A percentile compares a stretch with the other conserved stretches of the same genome.
These are phyloP conservation scores for Rhodotorula sp. DNA, from an alignment of 1,284 basidiomycete species.

Conservation along the genomic window DNA sequence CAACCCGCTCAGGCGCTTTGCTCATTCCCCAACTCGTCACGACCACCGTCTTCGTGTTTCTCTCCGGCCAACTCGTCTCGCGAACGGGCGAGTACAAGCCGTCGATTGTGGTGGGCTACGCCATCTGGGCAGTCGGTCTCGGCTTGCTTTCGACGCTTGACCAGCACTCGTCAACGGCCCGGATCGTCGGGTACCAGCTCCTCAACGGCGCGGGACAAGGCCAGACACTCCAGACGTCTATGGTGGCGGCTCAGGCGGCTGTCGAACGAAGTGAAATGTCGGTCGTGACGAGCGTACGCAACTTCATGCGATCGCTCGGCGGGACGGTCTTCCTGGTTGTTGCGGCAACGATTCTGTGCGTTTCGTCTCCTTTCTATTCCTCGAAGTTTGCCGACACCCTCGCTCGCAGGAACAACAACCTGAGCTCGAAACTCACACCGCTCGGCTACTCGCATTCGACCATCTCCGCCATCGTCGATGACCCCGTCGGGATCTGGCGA, in stretches of 20 bases:
- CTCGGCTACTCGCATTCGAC: constrained; percentile 49
- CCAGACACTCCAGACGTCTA: constrained; percentile 54
- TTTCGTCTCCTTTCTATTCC: not conserved
- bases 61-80: constrained; percentile 54
- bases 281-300: constrained; percentile 67
- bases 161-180: constrained; percentile 55
- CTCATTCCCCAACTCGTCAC: constrained; percentile 64
- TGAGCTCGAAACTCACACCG: constrained; percentile 53
- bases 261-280: constrained; percentile 66
- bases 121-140: constrained; percentile 66
- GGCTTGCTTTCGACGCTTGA: constrained; percentile 66
- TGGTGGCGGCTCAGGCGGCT: constrained; percentile 67
- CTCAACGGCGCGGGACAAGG: constrained; percentile 68
- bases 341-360: constrained; percentile 55
- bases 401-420: constrained; percentile 57
- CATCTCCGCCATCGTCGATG: constrained; percentile 51
- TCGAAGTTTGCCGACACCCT: not conserved
- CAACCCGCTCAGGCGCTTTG: constrained; percentile 63
- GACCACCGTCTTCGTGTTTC: constrained; percentile 41
- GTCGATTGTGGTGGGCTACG: constrained; percentile 66
- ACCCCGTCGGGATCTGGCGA: constrained; percentile 44
- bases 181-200: constrained; percentile 67
- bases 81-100: constrained; percentile 32
- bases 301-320: constrained; percentile 65
- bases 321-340: constrained; percentile 64